Evolutionary conservation across 345 rosid genomes (phyloP), one percentile per base, ranked within the genome.

Genomic region (Murraya paniculata): DNA sequence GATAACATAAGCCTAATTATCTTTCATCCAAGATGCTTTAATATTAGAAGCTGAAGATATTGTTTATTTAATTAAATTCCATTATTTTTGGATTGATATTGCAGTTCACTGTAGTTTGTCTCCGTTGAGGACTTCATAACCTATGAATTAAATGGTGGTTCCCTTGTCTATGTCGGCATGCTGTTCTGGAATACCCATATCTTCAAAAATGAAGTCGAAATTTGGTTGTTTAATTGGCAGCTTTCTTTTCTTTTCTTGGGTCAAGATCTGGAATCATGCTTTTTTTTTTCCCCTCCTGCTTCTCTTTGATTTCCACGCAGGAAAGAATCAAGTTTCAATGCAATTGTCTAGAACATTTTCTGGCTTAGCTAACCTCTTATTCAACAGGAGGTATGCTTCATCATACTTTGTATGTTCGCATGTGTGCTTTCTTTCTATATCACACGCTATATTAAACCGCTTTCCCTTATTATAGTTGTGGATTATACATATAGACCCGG

Each of bases 331-430:
- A 78, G 89, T 87, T 18, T 89, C 98, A 1, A 85, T 95, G 95
- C 91, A 88, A 75, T 82, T 86, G 27, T 86, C 91, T 18, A 88
- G 91, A 82, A 82, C 85, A 18, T 73, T 95, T 73, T 89, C 93
- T 36, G 88, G 91, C 79, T 73, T 93, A 80, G 83, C 98, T 67
- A 79, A 87, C 81, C 80, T 95, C 72, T 75, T 95, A 13, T 95
- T 90, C 78, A 93, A 87, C 82, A 88, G 85, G 91, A 90, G 97
- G 98, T 92, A 87, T 60, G 80, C 7, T 59, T 16, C 22, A 27
- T 22, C 5, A 14, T 25, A 48, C 33, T 41, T 36, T 53, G 22
- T 31, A 14, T 77, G 38, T 50, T 25, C 64, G 45, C 66, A 21
- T 59, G 25, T 16, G 39, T n/a, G 53, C 41, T 16, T 31, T 68